phyloP scores from a whole-genome alignment of 2,329 filamentous ascomycete species.

The Botrytis fabae region DNA sequence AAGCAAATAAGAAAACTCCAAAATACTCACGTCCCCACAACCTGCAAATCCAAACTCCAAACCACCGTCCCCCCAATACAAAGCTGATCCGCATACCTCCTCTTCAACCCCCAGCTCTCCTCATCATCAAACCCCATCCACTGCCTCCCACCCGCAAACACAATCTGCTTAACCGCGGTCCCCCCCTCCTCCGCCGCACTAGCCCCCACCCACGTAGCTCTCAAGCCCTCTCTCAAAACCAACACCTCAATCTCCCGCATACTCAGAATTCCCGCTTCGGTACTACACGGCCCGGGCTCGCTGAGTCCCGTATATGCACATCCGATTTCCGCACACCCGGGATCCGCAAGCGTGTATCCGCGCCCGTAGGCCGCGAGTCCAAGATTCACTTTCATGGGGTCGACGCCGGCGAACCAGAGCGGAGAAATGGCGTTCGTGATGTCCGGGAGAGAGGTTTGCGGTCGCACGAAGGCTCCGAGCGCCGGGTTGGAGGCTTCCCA shows the following conservation, averaged over 20 bases:
- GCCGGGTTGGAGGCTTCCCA: conserved; percentile 44
- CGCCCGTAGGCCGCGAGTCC: conserved; percentile 52
- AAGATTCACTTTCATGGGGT: conserved; percentile 47
- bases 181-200: not conserved
- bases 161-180: conserved; percentile 33
- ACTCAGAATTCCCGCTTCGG: conserved; percentile 40
- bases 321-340: conserved; percentile 32
- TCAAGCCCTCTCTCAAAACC: conserved; percentile 30
- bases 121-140: conserved; percentile 47
- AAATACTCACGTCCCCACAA: conserved; percentile 16
- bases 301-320: conserved; percentile 34
- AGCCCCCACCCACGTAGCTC: conserved; percentile 29
- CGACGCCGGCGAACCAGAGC: conserved; percentile 46
- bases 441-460: conserved; percentile 47
- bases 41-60: conserved; percentile 25
- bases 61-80: conserved; percentile 38
- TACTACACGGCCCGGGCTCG: conserved; percentile 38
- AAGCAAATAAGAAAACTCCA: too few species aligned
- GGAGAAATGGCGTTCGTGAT: conserved; percentile 44
- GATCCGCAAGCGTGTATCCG: conserved; percentile 43
- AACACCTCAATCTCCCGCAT: conserved; percentile 41
- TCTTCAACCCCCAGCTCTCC: conserved; percentile 29
- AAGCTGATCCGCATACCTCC: conserved; percentile 31
- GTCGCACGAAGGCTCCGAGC: conserved; percentile 40
- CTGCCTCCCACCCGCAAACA: conserved; percentile 40